phyloP scores from a whole-genome alignment of 768 basidiomycete species.

The Pleurotus sapidus region DNA sequence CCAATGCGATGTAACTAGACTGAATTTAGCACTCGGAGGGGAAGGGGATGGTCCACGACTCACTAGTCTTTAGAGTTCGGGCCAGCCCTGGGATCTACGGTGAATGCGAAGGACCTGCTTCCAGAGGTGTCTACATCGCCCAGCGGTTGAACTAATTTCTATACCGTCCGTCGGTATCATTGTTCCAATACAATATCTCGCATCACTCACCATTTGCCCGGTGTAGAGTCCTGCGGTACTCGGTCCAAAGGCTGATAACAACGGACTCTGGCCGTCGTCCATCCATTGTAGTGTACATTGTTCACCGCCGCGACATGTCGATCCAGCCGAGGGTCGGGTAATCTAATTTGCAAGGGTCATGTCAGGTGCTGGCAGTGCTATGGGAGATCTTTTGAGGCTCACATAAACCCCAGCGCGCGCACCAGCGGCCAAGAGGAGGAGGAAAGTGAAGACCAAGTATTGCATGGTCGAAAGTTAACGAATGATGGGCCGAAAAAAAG shows the following conservation, averaged over 20 bases:
- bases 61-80: constrained; percentile 59
- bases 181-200: background rate
- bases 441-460: background rate
- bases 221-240: constrained; percentile 55
- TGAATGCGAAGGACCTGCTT: constrained; percentile 49
- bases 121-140: constrained; percentile 50
- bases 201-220: constrained; percentile 46
- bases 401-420: constrained; percentile 2
- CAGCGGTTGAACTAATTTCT: constrained; percentile 61
- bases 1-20: constrained; percentile 62
- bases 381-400: background rate
- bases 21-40: constrained; percentile 2
- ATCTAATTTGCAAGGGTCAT: constrained; percentile 30
- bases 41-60: constrained; percentile 17
- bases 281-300: constrained; percentile 57
- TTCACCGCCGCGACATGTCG: constrained; percentile 51
- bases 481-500: background rate
- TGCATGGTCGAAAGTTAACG: constrained; percentile 1
- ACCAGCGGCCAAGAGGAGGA: background rate
- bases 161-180: background rate
- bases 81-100: constrained; percentile 54
- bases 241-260: constrained; percentile 46
- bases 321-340: constrained; percentile 37
- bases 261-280: constrained; percentile 57
- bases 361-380: no score